Conservation (phyloP, 2,329 filamentous ascomycete genomes). For the Trichoderma atroviride region DNA sequence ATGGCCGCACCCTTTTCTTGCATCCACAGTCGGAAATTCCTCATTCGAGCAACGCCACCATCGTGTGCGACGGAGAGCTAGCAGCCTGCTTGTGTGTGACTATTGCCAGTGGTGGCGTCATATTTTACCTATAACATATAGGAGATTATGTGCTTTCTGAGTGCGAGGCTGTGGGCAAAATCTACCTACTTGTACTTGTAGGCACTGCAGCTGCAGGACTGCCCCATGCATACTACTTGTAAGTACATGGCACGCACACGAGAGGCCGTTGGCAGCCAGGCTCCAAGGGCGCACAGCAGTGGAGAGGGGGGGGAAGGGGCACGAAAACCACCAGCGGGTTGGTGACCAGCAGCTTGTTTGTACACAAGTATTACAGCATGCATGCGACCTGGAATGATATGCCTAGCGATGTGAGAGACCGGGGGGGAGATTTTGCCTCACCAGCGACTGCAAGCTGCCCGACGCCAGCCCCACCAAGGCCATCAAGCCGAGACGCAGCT, state of each 20-base stretch:
- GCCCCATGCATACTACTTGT: neutral
- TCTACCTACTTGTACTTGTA: neutral
- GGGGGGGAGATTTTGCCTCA: conserved; percentile 12
- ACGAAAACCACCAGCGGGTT: conserved; percentile 14
- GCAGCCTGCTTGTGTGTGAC: neutral
- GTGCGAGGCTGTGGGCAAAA: conserved; percentile 18
- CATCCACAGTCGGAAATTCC: neutral
- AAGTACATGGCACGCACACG: neutral
- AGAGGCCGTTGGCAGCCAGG: neutral
- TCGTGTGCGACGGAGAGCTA: neutral
- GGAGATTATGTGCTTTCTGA: neutral
- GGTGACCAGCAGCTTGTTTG: conserved; percentile 23
- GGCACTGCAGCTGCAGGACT: conserved; percentile 7
- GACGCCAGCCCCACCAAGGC: conserved; percentile 1
- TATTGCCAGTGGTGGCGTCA: conserved; percentile 20
- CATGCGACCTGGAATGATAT: conserved; percentile 24
- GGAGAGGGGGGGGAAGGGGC: conserved; percentile 5
- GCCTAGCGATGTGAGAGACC: conserved; percentile 16
- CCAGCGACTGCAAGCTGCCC: conserved; percentile 18
- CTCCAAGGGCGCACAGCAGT: conserved; percentile 22
- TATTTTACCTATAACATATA: neutral
- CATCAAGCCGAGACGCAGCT: conserved; percentile 10
- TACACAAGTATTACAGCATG: neutral
- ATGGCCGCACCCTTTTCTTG: neutral
- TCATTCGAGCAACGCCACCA: conserved; percentile 5